phyloP scores from a whole-genome alignment of 371 early-diverging fungal species.

The Mortierella polycephala region DNA sequence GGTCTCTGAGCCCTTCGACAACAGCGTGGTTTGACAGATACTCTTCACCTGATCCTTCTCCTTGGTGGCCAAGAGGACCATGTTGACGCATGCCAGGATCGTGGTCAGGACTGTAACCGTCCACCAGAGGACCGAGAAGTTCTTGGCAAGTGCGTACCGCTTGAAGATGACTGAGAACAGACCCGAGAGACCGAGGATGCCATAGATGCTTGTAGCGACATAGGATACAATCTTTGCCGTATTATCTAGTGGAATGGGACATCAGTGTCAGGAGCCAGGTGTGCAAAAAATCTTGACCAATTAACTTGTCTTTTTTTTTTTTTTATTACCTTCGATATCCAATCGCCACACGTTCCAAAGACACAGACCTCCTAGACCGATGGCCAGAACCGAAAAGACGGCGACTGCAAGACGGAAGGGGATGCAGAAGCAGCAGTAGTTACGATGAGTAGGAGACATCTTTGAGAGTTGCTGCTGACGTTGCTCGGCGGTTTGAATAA shows the following conservation, averaged over 20 bases:
- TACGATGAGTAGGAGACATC: constrained; percentile 11
- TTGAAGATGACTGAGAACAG: constrained; percentile 38
- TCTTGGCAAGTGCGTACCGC: constrained; percentile 43
- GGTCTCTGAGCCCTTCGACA: constrained; percentile 9
- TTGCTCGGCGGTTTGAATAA: too few relatives aligned
- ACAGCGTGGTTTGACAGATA: constrained; percentile 9
- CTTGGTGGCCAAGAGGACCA: constrained; percentile 28
- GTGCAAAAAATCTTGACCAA: neutral
- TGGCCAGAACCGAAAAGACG: constrained; percentile 29
- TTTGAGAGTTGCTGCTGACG: neutral
- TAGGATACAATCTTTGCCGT: constrained; percentile 17
- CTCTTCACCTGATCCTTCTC: constrained; percentile 19
- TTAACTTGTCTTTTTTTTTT: neutral
- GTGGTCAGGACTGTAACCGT: constrained; percentile 27
- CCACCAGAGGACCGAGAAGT: constrained; percentile 54
- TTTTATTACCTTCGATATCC: constrained; percentile 20
- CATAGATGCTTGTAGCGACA: constrained; percentile 22
- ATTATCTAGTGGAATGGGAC: constrained; percentile 1
- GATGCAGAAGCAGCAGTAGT: constrained; percentile 48
- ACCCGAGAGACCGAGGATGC: constrained; percentile 32
- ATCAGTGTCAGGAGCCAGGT: neutral
- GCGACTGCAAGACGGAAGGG: constrained; percentile 39
- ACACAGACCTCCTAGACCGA: constrained; percentile 26
- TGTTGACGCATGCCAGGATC: constrained; percentile 10
- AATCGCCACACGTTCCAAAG: constrained; percentile 19